Base-by-base conservation (phyloP, 306 rosid species). In the Parietaria judaica region DNA sequence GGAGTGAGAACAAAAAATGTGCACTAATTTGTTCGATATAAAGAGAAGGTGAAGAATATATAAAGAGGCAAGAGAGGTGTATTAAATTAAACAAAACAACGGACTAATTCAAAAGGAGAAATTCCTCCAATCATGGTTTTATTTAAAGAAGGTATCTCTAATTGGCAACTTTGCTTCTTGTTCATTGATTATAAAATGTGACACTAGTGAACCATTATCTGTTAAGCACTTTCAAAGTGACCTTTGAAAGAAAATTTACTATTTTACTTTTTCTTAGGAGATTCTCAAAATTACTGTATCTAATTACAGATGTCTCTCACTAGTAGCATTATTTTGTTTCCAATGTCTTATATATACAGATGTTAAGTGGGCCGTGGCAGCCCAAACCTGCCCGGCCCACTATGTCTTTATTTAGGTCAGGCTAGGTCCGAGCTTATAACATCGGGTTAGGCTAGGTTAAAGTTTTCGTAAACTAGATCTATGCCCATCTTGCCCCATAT, bases 61-160 rank as follows among this genome's bases (percentile, higher is more conserved):
- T 70, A 76, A 75, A 81, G 77, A 67, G 54, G 17, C 59, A 78
- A 15, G 68, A 64, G 73, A 64, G 52, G 68, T 61, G 65, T 51
- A n/a, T 61, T 73, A 66, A 65, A 76, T 78, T 66, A 71, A 36
- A 47, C 4, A 17, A 15, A 8, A 44, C 12, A 51, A 51, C 38
- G 55, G 45, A 41, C 4, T 43, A 11, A 50, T 14, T n/a, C 70
- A 69, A 60, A 75, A 77, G 49, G 77, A 79, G 14, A 76, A 79
- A 81, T 71, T 74, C 91, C 88, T 69, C 87, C 91, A 80, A 81
- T 75, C 96, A 80, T 83, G 82, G 75, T 83, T 80, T 69, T 78
- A 78, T 55, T 66, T 74, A 54, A 67, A 66, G 54, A 56, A 51
- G 71, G 11, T 14, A 48, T 35, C 14, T 49, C 48, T 61, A 16